A percentile compares a stretch with the other conserved stretches of the same genome.
phyloP scores from a whole-genome alignment of 2,329 filamentous ascomycete species.

The Blastomyces percursus region DNA sequence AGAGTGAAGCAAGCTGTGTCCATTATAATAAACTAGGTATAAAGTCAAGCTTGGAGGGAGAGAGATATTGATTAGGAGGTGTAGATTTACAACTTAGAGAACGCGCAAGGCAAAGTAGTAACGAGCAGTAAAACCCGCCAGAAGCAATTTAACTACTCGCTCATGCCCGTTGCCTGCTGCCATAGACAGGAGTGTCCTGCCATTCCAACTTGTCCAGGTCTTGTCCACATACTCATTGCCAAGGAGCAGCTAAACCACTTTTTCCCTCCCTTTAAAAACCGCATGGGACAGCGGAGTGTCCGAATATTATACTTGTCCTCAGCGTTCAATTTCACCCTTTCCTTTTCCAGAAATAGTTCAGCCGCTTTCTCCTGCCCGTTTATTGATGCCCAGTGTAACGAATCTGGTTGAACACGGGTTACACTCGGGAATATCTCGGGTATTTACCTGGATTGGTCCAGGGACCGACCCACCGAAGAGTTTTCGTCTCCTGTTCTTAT shows the following conservation, averaged over 20 bases:
- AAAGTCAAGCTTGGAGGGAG: neutral
- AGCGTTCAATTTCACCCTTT: slow-evolving; percentile 7
- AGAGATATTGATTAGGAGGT: neutral
- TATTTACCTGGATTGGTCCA: too few species aligned
- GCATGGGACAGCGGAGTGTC: neutral
- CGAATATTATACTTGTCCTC: neutral
- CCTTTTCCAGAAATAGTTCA: neutral
- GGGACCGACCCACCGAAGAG: too few species aligned
- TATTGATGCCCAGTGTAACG: slow-evolving; percentile 6
- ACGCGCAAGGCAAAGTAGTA: neutral
- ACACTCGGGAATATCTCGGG: too few species aligned
- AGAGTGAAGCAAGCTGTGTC: neutral
- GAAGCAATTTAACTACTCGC: neutral
- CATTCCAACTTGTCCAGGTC: neutral
- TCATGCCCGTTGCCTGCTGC: neutral
- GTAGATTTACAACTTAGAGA: neutral
- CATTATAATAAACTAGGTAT: neutral
- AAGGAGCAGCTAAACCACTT: neutral
- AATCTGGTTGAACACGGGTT: too few species aligned
- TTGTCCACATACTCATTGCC: neutral
- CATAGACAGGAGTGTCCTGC: neutral
- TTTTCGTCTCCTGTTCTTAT: too few species aligned
- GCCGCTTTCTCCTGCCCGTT: neutral
- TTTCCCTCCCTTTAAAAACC: neutral
- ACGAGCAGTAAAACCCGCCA: neutral